phyloP scores from a whole-genome alignment of 352 stramenopile species.

The Aphanomyces astaci region DNA sequence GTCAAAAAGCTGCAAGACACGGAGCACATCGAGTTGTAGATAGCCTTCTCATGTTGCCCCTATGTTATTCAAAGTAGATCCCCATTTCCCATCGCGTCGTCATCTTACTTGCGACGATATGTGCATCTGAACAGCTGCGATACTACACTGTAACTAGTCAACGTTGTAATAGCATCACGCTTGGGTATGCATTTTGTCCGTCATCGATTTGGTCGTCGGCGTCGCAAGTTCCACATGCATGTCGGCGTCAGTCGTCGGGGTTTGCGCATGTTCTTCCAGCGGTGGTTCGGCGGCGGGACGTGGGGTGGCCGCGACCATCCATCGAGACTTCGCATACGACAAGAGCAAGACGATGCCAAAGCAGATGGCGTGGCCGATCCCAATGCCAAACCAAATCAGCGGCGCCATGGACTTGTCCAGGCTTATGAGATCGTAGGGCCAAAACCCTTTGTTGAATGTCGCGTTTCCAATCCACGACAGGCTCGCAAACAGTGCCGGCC shows the following conservation, averaged over 20 bases:
- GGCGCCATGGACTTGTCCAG: constrained; percentile 8
- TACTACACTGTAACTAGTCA: too few relatives aligned
- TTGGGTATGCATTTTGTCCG: background rate
- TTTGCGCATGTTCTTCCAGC: too few relatives aligned
- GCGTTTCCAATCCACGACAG: constrained; percentile 15
- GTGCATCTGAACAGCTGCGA: too few relatives aligned
- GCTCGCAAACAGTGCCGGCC: constrained; percentile 5
- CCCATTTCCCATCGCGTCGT: too few relatives aligned
- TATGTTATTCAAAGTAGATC: constrained; percentile 15
- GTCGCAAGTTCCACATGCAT: background rate
- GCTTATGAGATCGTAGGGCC: constrained; percentile 13
- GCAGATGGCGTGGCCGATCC: constrained; percentile 3
- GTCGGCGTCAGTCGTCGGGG: background rate
- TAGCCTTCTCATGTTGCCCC: background rate
- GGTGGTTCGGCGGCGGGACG: too few relatives aligned
- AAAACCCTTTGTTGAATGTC: constrained; percentile 2
- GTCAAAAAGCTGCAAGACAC: constrained; percentile 92
- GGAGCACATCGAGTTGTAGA: constrained; percentile 83
- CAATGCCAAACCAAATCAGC: constrained; percentile 12
- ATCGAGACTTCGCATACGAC: background rate
- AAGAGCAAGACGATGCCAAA: constrained; percentile 10
- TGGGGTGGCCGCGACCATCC: too few relatives aligned
- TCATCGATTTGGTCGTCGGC: background rate
- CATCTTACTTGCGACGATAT: too few relatives aligned
- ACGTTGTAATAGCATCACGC: too few relatives aligned